Evolutionary conservation across 345 rosid genomes (phyloP).

Genomic region (Pugionium dolabratum): DNA sequence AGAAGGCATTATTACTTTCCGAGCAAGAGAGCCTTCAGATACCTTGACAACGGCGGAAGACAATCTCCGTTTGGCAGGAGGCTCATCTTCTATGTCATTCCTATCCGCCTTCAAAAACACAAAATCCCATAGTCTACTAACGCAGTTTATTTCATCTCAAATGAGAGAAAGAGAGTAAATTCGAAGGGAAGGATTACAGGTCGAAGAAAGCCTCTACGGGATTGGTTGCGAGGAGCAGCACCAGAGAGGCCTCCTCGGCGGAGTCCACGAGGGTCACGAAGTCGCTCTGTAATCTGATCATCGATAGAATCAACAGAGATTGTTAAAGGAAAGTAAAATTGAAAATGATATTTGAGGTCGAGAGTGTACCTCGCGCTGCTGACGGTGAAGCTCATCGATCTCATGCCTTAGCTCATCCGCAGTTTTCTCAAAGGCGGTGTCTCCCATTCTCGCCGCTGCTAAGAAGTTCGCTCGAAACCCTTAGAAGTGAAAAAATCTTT

Average conservation of each 20-base stretch:
- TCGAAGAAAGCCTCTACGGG: slow-evolving; percentile 62
- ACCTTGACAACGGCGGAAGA: slow-evolving; percentile 95
- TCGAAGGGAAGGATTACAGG: slow-evolving; percentile 40
- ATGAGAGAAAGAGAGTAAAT: neutral
- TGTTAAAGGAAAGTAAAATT: neutral
- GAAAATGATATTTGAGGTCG: neutral
- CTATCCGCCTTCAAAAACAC: slow-evolving; percentile 65
- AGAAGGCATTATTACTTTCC: slow-evolving; percentile 17
- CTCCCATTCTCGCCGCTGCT: slow-evolving; percentile 44
- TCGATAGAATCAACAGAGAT: neutral
- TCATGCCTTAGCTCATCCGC: slow-evolving; percentile 78
- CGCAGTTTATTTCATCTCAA: neutral
- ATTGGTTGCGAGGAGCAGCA: slow-evolving; percentile 62
- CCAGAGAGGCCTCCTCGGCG: slow-evolving; percentile 71
- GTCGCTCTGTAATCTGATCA: slow-evolving; percentile 77
- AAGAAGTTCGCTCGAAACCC: slow-evolving; percentile 38
- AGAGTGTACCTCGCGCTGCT: slow-evolving; percentile 72
- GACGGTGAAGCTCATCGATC: slow-evolving; percentile 91
- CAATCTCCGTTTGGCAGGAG: slow-evolving; percentile 83
- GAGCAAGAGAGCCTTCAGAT: neutral
- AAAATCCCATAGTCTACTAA: neutral
- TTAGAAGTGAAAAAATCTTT: neutral
- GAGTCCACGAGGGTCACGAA: slow-evolving; percentile 91
- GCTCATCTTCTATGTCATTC: slow-evolving; percentile 73
- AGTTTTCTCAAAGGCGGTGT: slow-evolving; percentile 60